Conservation (phyloP, 78 protist genomes). For the Dictyostelium citrinum region DNA sequence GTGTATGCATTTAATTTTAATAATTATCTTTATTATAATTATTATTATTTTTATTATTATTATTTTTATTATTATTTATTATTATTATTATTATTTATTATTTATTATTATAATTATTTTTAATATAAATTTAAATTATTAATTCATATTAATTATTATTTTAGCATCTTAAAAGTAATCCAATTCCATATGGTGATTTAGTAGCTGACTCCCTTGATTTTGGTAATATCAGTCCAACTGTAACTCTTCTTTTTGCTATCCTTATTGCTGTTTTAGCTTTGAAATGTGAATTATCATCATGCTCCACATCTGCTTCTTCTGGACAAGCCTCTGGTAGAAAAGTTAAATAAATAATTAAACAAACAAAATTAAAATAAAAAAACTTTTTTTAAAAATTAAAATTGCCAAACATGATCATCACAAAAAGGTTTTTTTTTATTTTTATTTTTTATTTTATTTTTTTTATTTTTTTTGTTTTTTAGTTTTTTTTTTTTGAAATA, state of each 20-base stretch:
- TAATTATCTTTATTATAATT: no score
- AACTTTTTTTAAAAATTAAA: no score
- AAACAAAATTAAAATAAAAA: no score
- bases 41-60: no score
- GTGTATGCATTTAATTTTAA: no score
- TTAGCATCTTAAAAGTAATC: neutral
- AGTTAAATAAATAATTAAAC: neutral
- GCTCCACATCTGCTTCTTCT: neutral
- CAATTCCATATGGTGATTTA: neutral
- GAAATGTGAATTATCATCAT: neutral
- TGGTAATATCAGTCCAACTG: neutral
- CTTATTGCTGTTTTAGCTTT: neutral
- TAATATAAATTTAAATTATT: no score
- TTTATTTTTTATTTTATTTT: neutral
- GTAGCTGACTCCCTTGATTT: neutral
- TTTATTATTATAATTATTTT: no score
- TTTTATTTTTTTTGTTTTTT: neutral
- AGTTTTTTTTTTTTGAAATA: neutral
- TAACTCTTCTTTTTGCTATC: neutral
- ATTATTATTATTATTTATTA: no score
- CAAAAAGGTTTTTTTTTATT: neutral
- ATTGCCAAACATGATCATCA: neutral
- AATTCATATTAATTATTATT: no score
- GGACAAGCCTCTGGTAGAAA: neutral
- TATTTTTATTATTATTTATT: no score